phyloP scores from a whole-genome alignment of 2,329 filamentous ascomycete species.

The Neopestalotiopsis clavispora region DNA sequence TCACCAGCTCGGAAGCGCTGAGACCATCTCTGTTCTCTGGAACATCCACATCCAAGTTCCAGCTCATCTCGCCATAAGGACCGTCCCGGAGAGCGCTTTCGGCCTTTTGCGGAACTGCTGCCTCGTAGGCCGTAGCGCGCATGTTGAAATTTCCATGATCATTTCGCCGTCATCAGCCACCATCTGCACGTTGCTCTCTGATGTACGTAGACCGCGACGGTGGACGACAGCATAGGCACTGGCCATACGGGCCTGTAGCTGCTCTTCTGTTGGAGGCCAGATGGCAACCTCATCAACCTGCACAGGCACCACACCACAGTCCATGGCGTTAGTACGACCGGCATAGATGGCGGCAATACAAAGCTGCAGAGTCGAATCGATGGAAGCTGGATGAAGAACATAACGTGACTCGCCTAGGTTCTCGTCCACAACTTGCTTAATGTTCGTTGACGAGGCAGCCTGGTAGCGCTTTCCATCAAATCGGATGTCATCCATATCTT shows the following conservation, averaged over 20 bases:
- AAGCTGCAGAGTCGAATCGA: constrained; percentile 44
- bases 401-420: constrained; percentile 41
- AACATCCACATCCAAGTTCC: constrained; percentile 31
- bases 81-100: constrained; percentile 21
- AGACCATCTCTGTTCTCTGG: neutral
- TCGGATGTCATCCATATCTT: constrained; percentile 35
- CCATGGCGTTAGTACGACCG: constrained; percentile 33
- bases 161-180: constrained; percentile 28
- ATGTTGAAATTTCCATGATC: constrained; percentile 34
- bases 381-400: constrained; percentile 42
- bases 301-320: constrained; percentile 36
- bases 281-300: constrained; percentile 32
- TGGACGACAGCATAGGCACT: constrained; percentile 27
- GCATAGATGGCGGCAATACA: constrained; percentile 36
- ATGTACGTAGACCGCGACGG: constrained; percentile 27
- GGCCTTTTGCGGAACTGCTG: constrained; percentile 32
- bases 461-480: constrained; percentile 32
- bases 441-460: constrained; percentile 29
- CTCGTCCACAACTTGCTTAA: constrained; percentile 18
- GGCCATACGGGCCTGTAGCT: constrained; percentile 22
- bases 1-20: constrained; percentile 20
- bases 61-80: constrained; percentile 33
- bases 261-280: constrained; percentile 22
- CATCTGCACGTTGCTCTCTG: constrained; percentile 29
- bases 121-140: constrained; percentile 33